phyloP scores from a whole-genome alignment of 2,329 filamentous ascomycete genomes.

The Trichoderma pleuroti region DNA sequence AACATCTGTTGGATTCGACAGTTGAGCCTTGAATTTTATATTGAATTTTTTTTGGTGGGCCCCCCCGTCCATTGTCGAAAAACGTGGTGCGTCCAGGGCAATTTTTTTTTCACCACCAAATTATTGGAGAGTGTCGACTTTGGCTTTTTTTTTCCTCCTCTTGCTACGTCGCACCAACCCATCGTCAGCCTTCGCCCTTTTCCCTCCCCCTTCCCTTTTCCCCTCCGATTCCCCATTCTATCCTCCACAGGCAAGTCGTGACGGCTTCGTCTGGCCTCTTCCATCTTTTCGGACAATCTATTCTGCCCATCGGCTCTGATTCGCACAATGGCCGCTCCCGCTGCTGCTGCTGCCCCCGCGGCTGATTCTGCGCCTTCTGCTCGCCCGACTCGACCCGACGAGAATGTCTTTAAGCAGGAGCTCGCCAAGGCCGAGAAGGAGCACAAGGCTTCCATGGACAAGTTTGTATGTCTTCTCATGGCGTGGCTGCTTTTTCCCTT shows the following conservation, averaged over 20 bases:
- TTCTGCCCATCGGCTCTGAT: background rate
- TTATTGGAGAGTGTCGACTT: constrained; percentile 14
- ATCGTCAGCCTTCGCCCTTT: background rate
- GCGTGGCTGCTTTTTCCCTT: constrained; percentile 16
- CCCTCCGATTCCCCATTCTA: background rate
- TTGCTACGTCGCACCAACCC: constrained; percentile 5
- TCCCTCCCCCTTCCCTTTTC: background rate
- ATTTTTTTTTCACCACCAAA: constrained; percentile 15
- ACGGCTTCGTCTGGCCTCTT: constrained; percentile 18
- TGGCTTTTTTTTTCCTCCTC: constrained; percentile 17
- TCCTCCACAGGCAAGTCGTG: constrained; percentile 20
- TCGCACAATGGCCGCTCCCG: constrained; percentile 44
- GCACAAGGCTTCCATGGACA: constrained; percentile 70
- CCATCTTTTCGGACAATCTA: background rate
- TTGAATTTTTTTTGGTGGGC: background rate
- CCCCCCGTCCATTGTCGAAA: constrained; percentile 5
- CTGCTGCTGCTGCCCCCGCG: constrained; percentile 45
- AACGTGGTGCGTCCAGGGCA: constrained; percentile 14
- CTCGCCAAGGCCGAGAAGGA: constrained; percentile 83
- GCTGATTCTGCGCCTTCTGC: constrained; percentile 40
- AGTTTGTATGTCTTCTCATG: constrained; percentile 35
- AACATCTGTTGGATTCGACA: background rate
- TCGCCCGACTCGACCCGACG: constrained; percentile 83
- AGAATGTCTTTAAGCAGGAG: constrained; percentile 75
- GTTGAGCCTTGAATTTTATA: background rate